Evolutionary conservation across 2,329 filamentous ascomycete genomes (phyloP).

Genomic region (Aspergillus novoparasiticus): DNA sequence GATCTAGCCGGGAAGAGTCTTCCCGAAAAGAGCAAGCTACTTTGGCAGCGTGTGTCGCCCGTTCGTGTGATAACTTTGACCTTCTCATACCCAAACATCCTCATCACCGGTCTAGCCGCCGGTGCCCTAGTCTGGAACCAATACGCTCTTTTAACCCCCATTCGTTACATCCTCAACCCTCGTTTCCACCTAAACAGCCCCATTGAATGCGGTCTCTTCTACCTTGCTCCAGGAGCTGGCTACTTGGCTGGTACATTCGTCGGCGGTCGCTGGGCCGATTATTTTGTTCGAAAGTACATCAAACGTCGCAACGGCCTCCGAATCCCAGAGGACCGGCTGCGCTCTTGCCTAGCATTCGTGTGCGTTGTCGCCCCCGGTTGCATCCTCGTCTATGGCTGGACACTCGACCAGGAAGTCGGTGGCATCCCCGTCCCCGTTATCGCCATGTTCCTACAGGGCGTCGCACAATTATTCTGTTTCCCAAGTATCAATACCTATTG

Average conservation of each 20-base stretch:
- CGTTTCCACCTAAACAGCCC: slow-evolving; percentile 69
- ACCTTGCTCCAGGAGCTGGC: slow-evolving; percentile 71
- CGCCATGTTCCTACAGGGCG: slow-evolving; percentile 73
- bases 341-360: slow-evolving; percentile 60
- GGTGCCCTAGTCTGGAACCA: slow-evolving; percentile 74
- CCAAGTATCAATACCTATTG: slow-evolving; percentile 79
- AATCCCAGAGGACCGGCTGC: slow-evolving; percentile 69
- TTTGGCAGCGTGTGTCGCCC: slow-evolving; percentile 69
- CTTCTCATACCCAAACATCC: slow-evolving; percentile 69
- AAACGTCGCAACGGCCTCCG: slow-evolving; percentile 58
- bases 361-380: slow-evolving; percentile 61
- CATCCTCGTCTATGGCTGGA: slow-evolving; percentile 72
- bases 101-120: slow-evolving; percentile 63
- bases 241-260: slow-evolving; percentile 71
- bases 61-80: slow-evolving; percentile 62
- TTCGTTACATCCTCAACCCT: slow-evolving; percentile 73
- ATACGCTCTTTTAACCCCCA: slow-evolving; percentile 68
- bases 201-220: slow-evolving; percentile 70
- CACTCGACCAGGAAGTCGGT: slow-evolving; percentile 56
- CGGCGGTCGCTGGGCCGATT: slow-evolving; percentile 72
- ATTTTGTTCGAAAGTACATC: slow-evolving; percentile 67
- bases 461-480: slow-evolving; percentile 75
- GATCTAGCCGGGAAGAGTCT: slow-evolving; percentile 61
- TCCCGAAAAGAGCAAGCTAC: slow-evolving; percentile 53
- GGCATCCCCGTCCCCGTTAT: slow-evolving; percentile 65